Evolutionary conservation across 768 basidiomycete species (phyloP).

Genomic region (Polyporus arcularius): DNA sequence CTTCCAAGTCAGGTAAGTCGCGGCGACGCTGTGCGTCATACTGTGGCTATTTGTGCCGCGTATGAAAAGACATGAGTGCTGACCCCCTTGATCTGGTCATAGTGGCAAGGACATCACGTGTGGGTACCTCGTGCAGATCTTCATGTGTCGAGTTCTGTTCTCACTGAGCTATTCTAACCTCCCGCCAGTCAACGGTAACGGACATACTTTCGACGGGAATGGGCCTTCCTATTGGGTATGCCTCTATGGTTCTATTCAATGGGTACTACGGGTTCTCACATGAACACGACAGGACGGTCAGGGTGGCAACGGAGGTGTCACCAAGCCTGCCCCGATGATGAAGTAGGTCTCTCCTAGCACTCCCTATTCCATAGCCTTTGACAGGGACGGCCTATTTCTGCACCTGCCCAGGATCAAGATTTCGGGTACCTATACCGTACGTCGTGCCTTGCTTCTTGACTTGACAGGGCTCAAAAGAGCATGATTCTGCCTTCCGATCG

Average conservation of each 20-base stretch:
- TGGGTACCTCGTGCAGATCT: slow-evolving; percentile 27
- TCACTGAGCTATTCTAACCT: neutral
- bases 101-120: slow-evolving; percentile 54
- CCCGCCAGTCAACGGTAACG: slow-evolving; percentile 41
- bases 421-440: slow-evolving; percentile 41
- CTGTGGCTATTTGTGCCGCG: neutral
- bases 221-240: slow-evolving; percentile 50
- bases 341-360: slow-evolving; percentile 23
- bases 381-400: neutral
- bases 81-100: neutral
- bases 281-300: slow-evolving; percentile 27
- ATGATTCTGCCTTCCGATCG: neutral
- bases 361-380: neutral
- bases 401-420: slow-evolving; percentile 34
- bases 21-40: neutral
- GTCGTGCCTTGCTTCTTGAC: neutral
- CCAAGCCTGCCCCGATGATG: slow-evolving; percentile 42
- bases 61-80: neutral
- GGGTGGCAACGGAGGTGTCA: slow-evolving; percentile 33
- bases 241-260: too few species aligned
- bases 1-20: slow-evolving; percentile 48
- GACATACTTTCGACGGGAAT: slow-evolving; percentile 41
- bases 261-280: neutral
- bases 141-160: neutral
- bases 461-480: neutral